Percentiles rank a stretch among this genome's conserved stretches.
Evolutionary conservation across 139 green algal genomes (phyloP).

Genomic region (Chara braunii): DNA sequence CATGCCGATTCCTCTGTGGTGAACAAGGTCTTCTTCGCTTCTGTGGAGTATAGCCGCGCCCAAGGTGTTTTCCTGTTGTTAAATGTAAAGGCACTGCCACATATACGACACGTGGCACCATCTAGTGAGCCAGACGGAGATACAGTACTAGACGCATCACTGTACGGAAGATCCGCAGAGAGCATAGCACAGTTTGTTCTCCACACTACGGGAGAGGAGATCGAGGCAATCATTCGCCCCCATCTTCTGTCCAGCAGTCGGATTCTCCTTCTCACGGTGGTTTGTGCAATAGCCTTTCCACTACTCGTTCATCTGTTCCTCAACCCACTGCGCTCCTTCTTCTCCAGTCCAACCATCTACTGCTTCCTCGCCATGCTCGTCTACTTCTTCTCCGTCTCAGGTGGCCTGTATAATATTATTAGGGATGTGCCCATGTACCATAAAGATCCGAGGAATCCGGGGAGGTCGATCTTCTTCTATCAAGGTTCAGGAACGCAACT

Average conservation of each 20-base stretch:
- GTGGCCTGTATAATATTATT: conserved; percentile 44
- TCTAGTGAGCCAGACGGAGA: no score
- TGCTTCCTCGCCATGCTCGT: conserved; percentile 9
- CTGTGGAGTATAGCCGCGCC: conserved; percentile 27
- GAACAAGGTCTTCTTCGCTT: conserved; percentile 29
- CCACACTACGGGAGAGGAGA: not conserved
- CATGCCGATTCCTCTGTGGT: not conserved
- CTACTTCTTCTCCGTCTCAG: conserved; percentile 39
- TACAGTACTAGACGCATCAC: conserved; percentile 6
- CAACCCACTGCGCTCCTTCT: conserved; percentile 1
- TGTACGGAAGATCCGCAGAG: conserved; percentile 6
- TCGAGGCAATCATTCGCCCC: conserved; percentile 22
- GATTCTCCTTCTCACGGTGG: no score
- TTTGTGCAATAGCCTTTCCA: no score
- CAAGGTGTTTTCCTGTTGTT: conserved; percentile 6
- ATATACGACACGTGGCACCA: conserved; percentile 2
- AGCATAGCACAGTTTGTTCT: conserved; percentile 20
- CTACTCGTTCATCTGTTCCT: no score
- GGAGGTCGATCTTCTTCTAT: conserved; percentile 26
- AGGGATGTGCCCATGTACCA: conserved; percentile 27
- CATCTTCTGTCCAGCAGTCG: not conserved
- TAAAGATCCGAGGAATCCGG: conserved; percentile 17
- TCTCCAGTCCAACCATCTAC: conserved; percentile 16
- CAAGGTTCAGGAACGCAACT: conserved; percentile 17
- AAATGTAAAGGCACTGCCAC: conserved; percentile 16